phyloP scores from a whole-genome alignment of 805 yeast genomes.

The Schizosaccharomyces osmophilus region DNA sequence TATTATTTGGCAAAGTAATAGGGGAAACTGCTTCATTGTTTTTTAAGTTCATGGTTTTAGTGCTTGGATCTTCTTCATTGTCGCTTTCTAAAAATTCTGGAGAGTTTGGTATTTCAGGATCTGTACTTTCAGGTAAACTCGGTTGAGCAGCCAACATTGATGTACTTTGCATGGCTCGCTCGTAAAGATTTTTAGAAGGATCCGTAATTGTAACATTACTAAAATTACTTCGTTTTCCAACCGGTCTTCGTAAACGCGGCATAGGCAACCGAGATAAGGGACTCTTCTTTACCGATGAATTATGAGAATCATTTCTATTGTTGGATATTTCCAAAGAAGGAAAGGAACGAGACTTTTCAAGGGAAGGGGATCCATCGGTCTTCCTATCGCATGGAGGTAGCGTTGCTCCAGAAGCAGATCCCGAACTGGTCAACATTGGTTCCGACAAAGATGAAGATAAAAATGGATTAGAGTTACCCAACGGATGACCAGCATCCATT shows the following conservation, averaged over 20 bases:
- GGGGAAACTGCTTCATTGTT: not conserved
- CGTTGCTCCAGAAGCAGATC: too few relatives aligned
- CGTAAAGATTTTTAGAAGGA: not conserved
- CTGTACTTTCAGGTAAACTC: not conserved
- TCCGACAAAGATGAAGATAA: too few relatives aligned
- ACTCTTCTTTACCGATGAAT: too few relatives aligned
- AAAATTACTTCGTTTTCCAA: not conserved
- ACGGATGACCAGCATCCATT: not conserved
- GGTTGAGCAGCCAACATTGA: not conserved
- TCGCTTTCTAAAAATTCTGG: not conserved
- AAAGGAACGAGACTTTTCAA: too few relatives aligned
- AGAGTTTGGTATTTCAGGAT: not conserved
- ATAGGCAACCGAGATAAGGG: not conserved
- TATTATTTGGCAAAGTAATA: not conserved
- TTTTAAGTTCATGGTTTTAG: not conserved
- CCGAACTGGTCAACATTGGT: too few relatives aligned
- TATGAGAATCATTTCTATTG: too few relatives aligned
- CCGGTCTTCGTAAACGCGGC: not conserved
- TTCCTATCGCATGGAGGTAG: too few relatives aligned
- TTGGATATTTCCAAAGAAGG: too few relatives aligned
- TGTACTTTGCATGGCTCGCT: not conserved
- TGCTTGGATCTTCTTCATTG: not conserved
- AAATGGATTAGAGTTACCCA: not conserved
- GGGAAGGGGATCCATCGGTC: too few relatives aligned
- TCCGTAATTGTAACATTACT: not conserved